These are phyloP conservation scores for Dicorynia guianensis DNA, from an alignment of 306 rosid species.

Conservation along the genomic window DNA sequence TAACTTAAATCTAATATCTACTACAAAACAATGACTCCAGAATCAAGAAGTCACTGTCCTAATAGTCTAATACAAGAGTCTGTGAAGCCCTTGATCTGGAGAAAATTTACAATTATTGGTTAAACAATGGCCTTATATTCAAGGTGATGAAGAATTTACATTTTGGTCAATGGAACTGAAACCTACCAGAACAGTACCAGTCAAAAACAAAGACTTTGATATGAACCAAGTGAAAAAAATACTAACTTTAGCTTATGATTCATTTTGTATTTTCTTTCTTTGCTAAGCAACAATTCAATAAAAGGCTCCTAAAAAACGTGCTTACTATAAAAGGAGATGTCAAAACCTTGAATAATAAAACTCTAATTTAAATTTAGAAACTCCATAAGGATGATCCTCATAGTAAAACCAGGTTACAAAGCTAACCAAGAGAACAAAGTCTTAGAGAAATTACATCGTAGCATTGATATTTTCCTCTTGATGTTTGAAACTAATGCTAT, in stretches of 20 bases:
- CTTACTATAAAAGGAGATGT: background rate
- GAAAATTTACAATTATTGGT: slow-evolving; percentile 10
- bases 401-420: background rate
- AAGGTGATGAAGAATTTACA: background rate
- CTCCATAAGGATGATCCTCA: background rate
- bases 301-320: background rate
- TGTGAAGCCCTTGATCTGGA: background rate
- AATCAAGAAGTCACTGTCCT: background rate
- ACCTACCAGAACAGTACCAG: background rate
- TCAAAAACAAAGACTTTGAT: background rate
- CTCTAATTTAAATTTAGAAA: background rate
- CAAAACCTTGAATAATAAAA: background rate
- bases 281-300: background rate
- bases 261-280: background rate
- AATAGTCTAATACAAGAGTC: background rate
- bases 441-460: background rate
- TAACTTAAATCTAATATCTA: too few species aligned
- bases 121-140: background rate
- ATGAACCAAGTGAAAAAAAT: background rate
- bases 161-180: slow-evolving; percentile 2
- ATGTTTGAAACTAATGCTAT: background rate
- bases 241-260: background rate
- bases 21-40: background rate
- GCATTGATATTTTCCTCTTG: background rate
- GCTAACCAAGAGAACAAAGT: background rate